phyloP scores from a whole-genome alignment of 164 flowering plant genomes.

The Cinnamomum micranthum region DNA sequence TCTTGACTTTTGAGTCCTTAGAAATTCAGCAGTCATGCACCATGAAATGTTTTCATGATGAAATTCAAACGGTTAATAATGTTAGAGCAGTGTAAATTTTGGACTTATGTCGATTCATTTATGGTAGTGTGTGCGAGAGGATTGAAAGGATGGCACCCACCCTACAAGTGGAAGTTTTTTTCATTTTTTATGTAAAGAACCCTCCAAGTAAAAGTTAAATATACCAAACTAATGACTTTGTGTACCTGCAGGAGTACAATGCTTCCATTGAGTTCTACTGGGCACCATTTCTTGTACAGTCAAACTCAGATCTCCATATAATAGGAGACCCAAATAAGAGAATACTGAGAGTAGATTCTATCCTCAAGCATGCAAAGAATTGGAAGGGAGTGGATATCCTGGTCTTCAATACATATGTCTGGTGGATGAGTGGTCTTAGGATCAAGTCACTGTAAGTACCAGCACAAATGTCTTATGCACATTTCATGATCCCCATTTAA shows the following conservation, averaged over 20 bases:
- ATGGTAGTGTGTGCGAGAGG: too few relatives aligned
- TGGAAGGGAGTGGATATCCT: constrained; percentile 83
- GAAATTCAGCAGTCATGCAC: too few relatives aligned
- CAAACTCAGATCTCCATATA: constrained; percentile 61
- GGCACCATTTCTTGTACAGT: constrained; percentile 84
- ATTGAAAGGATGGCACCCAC: too few relatives aligned
- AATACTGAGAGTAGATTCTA: constrained; percentile 70
- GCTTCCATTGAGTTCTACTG: constrained; percentile 87
- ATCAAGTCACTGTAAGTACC: constrained; percentile 69
- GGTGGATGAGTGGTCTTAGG: constrained; percentile 88
- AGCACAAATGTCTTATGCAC: background rate
- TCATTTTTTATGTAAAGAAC: too few relatives aligned
- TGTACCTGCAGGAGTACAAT: constrained; percentile 25
- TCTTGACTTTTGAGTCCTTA: too few relatives aligned
- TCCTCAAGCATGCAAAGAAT: constrained; percentile 63
- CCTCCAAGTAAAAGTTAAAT: background rate
- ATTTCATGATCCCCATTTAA: background rate
- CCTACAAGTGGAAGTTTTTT: too few relatives aligned
- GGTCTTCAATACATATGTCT: constrained; percentile 85
- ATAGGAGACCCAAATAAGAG: constrained; percentile 63
- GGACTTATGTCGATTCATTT: too few relatives aligned
- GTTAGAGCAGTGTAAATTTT: too few relatives aligned
- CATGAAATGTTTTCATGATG: too few relatives aligned
- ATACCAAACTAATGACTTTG: background rate
- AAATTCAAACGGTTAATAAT: too few relatives aligned